Evolutionary conservation across 2,329 filamentous ascomycete genomes (phyloP).

Genomic region (Colletotrichum liaoningense): DNA sequence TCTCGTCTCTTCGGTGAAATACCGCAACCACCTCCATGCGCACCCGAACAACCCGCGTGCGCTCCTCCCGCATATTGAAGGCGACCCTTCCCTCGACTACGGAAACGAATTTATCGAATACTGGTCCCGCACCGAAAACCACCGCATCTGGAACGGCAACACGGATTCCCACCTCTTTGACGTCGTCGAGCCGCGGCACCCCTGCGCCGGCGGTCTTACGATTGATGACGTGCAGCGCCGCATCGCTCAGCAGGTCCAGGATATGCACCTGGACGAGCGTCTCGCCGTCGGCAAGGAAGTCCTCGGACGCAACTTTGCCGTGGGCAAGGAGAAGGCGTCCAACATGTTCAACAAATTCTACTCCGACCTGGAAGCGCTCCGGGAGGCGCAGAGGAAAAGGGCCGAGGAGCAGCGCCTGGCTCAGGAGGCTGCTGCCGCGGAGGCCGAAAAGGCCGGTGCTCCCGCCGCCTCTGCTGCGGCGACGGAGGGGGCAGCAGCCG

Average conservation of each 20-base stretch:
- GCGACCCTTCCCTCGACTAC: constrained; percentile 88
- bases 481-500: constrained; percentile 36
- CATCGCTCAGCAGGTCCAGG: constrained; percentile 90
- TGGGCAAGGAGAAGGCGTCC: constrained; percentile 88
- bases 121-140: constrained; percentile 92
- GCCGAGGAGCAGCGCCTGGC: constrained; percentile 50
- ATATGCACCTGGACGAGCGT: constrained; percentile 92
- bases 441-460: constrained; percentile 34
- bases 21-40: constrained; percentile 75
- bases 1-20: constrained; percentile 89
- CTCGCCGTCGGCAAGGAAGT: constrained; percentile 86
- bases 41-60: constrained; percentile 68
- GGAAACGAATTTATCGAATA: constrained; percentile 85
- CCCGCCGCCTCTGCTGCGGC: constrained; percentile 38
- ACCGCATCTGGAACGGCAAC: constrained; percentile 84
- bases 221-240: constrained; percentile 95
- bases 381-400: constrained; percentile 57
- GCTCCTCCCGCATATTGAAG: constrained; percentile 76
- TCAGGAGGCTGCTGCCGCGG: constrained; percentile 41
- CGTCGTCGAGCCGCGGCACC: constrained; percentile 91
- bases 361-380: constrained; percentile 81
- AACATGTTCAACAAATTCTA: constrained; percentile 90
- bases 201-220: constrained; percentile 89
- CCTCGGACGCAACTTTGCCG: constrained; percentile 88
- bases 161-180: constrained; percentile 93